phyloP scores from a whole-genome alignment of 257 asterid species.

The Solanum paucissectum region DNA sequence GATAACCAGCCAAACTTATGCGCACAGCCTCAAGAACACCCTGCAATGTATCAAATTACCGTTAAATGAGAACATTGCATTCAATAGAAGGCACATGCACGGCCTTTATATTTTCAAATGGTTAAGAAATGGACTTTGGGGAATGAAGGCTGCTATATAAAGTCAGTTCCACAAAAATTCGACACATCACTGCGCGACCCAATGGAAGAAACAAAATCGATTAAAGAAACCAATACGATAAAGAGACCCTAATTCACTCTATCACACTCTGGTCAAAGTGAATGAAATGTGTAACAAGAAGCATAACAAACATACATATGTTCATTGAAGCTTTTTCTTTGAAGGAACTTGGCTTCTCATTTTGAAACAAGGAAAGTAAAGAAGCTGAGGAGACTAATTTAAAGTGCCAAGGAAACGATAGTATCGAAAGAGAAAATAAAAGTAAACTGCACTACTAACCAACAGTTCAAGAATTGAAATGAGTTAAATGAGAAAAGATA shows the following conservation, averaged over 20 bases:
- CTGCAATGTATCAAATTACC: conserved; percentile 33
- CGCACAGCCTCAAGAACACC: conserved; percentile 99
- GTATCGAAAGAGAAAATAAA: not conserved
- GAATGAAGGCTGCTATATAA: not conserved
- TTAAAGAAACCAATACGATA: not conserved
- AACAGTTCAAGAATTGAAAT: not conserved
- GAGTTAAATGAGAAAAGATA: not conserved
- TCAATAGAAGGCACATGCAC: not conserved
- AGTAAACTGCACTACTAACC: not conserved
- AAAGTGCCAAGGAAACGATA: not conserved
- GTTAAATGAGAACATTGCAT: not conserved
- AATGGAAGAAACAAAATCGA: not conserved
- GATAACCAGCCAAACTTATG: conserved; percentile 98
- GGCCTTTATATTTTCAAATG: not conserved
- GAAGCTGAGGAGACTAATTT: not conserved
- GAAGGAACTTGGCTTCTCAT: not conserved
- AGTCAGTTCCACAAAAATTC: not conserved
- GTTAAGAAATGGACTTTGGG: not conserved
- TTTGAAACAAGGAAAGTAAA: not conserved
- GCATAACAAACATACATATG: not conserved
- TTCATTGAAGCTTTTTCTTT: not conserved
- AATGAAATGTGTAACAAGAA: not conserved
- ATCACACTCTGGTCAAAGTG: not conserved
- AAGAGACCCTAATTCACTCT: not conserved
- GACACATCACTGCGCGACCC: not conserved